Percentiles rank a stretch among this genome's conserved stretches.
These are phyloP conservation scores for Viridothelium virens DNA, from an alignment of 495 filamentous ascomycete species.

Conservation along the genomic window DNA sequence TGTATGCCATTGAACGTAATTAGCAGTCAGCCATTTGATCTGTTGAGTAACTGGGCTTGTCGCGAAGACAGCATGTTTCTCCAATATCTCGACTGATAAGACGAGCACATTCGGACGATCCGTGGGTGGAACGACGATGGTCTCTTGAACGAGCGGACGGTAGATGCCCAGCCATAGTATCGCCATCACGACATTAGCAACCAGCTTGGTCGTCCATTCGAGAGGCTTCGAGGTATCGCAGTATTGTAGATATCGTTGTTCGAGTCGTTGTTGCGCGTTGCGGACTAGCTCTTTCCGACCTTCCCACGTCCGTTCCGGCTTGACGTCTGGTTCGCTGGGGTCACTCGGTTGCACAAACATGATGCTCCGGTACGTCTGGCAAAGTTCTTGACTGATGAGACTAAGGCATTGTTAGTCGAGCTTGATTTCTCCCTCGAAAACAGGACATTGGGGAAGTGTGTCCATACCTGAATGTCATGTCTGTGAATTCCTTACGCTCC, in stretches of 20 bases:
- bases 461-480: conserved; percentile 14
- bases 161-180: neutral
- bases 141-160: conserved; percentile 1
- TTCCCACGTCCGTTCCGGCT: neutral
- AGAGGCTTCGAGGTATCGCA: neutral
- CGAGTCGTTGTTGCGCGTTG: neutral
- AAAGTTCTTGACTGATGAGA: neutral
- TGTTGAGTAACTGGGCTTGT: neutral
- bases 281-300: conserved; percentile 1
- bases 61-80: neutral
- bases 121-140: neutral
- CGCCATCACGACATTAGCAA: neutral
- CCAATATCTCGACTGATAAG: conserved; percentile 8
- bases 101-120: conserved; percentile 1
- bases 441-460: neutral
- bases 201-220: neutral
- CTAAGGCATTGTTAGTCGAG: neutral
- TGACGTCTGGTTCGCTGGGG: neutral
- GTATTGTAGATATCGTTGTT: neutral
- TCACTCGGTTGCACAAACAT: neutral
- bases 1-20: conserved; percentile 16
- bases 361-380: neutral
- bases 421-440: neutral
- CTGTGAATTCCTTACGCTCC: conserved; percentile 11
- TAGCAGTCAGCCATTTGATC: conserved; percentile 9